Evolutionary conservation across 2,329 filamentous ascomycete genomes (phyloP), one percentile per base, ranked within the genome.

Genomic region (Sphaceloma murrayae): DNA sequence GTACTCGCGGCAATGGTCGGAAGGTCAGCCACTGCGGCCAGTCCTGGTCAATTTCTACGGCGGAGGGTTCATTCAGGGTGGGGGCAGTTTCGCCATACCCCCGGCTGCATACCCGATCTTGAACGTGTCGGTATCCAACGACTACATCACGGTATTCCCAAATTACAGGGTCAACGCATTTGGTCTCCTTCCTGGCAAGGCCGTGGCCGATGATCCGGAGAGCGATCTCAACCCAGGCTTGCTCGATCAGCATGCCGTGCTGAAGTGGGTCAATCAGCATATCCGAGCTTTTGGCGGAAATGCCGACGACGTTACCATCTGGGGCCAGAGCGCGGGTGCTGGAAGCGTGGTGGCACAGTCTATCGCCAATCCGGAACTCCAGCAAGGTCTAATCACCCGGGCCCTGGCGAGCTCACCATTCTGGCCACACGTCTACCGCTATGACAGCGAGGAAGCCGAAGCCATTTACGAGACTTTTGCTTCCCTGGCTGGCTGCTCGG

Each of bases 41-140:
- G 75, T 80, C 0, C 66, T 80, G 0, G 68, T 80, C 2, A 68
- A 69, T 3, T 78, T 77, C 54, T 77, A 75, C 54, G 77, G 77
- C 43, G 77, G 77, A 9, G 77, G 67, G 2, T 80, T 75, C 59
- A 73, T 79, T 40, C 62, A 74, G 54, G 77, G 76, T 5, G 66
- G 65, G 21, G 76, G 72, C 0, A 67, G 62, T 27, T 75, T 78
- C 53, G 58, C 56, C 5, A 63, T 78, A 5, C 75, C 75, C 3
- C 75, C 77, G 2, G 60, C 68, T 0, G 72, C 66, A 1, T 80
- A 73, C 52, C 77, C 75, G 0, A 64, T 77, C 3, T 62, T 80
- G 3, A 77, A 78, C 50, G 72, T 70, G 3, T 73, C 68, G 18
- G 51, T 54, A 1, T 48, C 57, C 3, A 73, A 73, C 47, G 71